Conservation (phyloP, 257 asterid species). For the Lantana camara region DNA sequence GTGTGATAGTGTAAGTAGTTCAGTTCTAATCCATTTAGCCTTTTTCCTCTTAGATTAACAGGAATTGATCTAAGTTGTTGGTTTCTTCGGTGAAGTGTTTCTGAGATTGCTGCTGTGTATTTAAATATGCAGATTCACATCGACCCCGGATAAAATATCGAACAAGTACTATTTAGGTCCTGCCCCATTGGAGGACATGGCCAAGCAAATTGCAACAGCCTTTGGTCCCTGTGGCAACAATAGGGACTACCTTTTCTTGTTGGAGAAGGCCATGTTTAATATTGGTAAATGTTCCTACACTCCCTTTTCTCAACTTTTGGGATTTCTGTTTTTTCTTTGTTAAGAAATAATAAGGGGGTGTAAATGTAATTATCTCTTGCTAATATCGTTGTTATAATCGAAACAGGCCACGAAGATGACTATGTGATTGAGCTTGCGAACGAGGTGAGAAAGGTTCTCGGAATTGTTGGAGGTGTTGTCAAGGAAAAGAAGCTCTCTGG, state of each 20-base stretch:
- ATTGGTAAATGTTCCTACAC: slow-evolving; percentile 44
- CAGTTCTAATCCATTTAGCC: neutral
- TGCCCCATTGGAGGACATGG: slow-evolving; percentile 89
- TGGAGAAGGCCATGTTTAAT: slow-evolving; percentile 83
- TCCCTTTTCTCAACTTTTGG: no score
- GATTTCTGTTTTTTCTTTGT: no score
- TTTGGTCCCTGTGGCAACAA: slow-evolving; percentile 89
- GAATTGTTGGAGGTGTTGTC: slow-evolving; percentile 30
- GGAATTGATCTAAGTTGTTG: neutral
- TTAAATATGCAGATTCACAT: slow-evolving; percentile 64
- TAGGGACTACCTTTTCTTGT: slow-evolving; percentile 77
- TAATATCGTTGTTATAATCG: neutral
- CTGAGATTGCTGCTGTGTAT: neutral
- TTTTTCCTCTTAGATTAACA: neutral
- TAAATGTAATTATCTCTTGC: neutral
- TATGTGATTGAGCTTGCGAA: slow-evolving; percentile 76
- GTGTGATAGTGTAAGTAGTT: slow-evolving; percentile 73
- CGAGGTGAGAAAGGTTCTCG: slow-evolving; percentile 78
- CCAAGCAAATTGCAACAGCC: slow-evolving; percentile 92
- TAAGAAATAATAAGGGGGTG: neutral
- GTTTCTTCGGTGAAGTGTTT: neutral
- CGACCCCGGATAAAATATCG: slow-evolving; percentile 74
- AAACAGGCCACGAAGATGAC: slow-evolving; percentile 81
- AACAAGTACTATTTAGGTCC: slow-evolving; percentile 93
- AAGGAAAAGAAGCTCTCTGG: slow-evolving; percentile 47